phyloP scores from a whole-genome alignment of 148 eudicot genomes.

The Vaccinium myrtillus region DNA sequence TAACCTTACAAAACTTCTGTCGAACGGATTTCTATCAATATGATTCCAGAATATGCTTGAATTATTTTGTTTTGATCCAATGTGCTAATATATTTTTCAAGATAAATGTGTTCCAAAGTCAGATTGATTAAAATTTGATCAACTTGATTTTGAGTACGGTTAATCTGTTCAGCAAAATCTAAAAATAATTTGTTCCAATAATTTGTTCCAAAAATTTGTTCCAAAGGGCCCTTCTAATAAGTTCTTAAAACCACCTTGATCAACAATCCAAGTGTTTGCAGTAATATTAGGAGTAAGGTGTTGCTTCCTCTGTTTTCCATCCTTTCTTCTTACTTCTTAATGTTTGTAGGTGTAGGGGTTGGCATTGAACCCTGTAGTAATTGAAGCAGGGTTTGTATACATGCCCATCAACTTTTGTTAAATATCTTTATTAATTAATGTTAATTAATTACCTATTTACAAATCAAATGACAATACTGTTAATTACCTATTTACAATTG shows the following conservation, averaged over 20 bases:
- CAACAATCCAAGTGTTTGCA: background rate
- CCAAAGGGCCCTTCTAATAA: background rate
- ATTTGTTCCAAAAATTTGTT: no score
- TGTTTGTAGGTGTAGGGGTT: background rate
- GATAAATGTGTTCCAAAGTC: background rate
- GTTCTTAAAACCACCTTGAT: background rate
- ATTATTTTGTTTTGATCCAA: background rate
- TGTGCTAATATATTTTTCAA: background rate
- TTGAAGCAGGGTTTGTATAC: background rate
- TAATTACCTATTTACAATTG: background rate
- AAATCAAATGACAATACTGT: background rate
- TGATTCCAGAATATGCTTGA: background rate
- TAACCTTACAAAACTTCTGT: background rate
- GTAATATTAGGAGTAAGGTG: background rate
- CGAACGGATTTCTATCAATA: background rate
- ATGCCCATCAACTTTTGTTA: background rate
- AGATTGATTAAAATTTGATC: background rate
- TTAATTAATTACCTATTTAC: background rate
- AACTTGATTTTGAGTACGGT: background rate
- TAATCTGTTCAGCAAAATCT: background rate
- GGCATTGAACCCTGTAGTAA: background rate
- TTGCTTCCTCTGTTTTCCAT: background rate
- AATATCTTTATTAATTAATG: background rate
- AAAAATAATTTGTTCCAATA: background rate
- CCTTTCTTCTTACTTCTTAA: background rate